Percentiles rank a stretch among this genome's conserved stretches.
phyloP scores from a whole-genome alignment of 1,284 basidiomycete genomes.

The Malassezia caprae region DNA sequence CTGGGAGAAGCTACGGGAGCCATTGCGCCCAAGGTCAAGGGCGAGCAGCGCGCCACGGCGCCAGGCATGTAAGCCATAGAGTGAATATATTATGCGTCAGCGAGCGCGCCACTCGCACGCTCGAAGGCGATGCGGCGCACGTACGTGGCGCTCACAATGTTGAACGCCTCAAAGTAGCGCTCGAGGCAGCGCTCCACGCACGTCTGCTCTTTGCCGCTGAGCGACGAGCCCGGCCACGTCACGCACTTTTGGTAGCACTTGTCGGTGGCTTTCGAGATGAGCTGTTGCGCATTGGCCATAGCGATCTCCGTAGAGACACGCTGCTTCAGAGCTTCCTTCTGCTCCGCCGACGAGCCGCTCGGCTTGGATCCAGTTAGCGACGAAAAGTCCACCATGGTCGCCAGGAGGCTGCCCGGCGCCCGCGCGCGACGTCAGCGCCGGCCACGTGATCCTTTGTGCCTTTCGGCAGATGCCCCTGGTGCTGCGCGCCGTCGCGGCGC shows the following conservation, averaged over 20 bases:
- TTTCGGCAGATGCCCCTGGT: neutral
- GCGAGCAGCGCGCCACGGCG: neutral
- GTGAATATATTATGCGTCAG: neutral
- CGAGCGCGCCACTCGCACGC: constrained; percentile 24
- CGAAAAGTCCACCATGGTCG: constrained; percentile 28
- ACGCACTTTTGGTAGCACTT: constrained; percentile 46
- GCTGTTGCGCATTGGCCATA: constrained; percentile 43
- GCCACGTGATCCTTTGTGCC: constrained; percentile 8
- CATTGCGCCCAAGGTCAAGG: constrained; percentile 10
- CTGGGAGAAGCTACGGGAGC: constrained; percentile 35
- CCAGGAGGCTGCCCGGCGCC: neutral
- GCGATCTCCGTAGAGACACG: constrained; percentile 33
- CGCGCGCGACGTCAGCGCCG: neutral
- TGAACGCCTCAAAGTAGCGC: constrained; percentile 46
- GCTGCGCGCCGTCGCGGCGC: constrained; percentile 21
- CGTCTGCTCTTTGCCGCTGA: constrained; percentile 41
- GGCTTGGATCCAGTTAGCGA: constrained; percentile 20
- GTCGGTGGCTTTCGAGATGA: constrained; percentile 44
- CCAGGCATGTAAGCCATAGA: neutral
- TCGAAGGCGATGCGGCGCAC: constrained; percentile 31
- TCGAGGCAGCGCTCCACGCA: constrained; percentile 43
- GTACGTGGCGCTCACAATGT: constrained; percentile 38
- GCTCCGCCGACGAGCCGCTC: constrained; percentile 26
- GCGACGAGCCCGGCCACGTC: constrained; percentile 27
- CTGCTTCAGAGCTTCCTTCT: constrained; percentile 43